Evolutionary conservation across 1,284 basidiomycete species (phyloP), one percentile per base, ranked within the genome.

Genomic region (Austroboletus niveus): DNA sequence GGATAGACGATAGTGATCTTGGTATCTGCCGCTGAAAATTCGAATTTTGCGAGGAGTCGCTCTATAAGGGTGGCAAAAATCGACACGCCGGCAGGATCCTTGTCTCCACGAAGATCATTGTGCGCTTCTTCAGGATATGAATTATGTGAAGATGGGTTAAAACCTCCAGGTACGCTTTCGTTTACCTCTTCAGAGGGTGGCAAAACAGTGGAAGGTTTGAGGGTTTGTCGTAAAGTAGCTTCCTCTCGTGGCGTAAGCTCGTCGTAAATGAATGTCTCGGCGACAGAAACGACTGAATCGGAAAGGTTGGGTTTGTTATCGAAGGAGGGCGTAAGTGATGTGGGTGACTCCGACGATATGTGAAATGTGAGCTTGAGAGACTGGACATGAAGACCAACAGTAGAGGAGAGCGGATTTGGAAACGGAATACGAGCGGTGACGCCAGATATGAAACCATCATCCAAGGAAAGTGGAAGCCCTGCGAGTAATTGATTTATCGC

Each of bases 31-130:
- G 89, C 87, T 58, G 85, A 83, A 62, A 93, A 87, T 57, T 90
- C 81, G 59, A 98, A 88, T 53, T 89, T 80, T 9, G 91, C 82
- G 12, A 97, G 78, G 4, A 97, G 74, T 12, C 86, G 79, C 67
- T 96, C 93, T 44, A 95, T 85, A 41, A 96, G 76, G 31, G 83
- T 81, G 17, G 94, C 88, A 63, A 98, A 87, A 43, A 96, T 75
- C 2, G 91, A 92, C 17, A 94, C 86, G 31, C 87, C 87, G 34
- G 76, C 77, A 35, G 85, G 84, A 53, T 87, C 83, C n/a, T 68
- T 61, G 42, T 84, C 80, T n/a, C 66, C 52, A 52, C 71, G 64
- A 20, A 65, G 53, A 4, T 66, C 64, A 46, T 56, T 57, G 34
- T 22, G 57, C 31, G 31, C 41, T 40, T 60, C 55, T 54, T 74